phyloP scores from a whole-genome alignment of 2,329 filamentous ascomycete genomes.

The Alternaria ethzedia region DNA sequence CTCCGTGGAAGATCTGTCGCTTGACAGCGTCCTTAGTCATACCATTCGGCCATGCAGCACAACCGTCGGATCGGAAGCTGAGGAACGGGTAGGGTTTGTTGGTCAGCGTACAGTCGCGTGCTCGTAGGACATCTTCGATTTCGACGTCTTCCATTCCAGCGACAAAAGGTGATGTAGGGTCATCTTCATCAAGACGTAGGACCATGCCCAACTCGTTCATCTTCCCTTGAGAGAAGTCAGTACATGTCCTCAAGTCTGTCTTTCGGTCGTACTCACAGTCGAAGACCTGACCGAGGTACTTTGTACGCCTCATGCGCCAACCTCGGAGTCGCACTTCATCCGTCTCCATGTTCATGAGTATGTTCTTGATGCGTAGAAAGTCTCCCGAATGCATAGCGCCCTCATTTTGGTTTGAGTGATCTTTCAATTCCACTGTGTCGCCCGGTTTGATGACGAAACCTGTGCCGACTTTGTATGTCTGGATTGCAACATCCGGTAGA shows the following conservation, averaged over 20 bases:
- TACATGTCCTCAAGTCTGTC: background rate
- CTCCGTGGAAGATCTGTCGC: conserved; percentile 1
- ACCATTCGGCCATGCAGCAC: background rate
- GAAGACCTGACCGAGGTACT: conserved; percentile 25
- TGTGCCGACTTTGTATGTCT: background rate
- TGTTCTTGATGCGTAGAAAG: conserved; percentile 27
- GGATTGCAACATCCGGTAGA: background rate
- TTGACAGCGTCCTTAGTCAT: conserved; percentile 1
- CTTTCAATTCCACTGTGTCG: conserved; percentile 25
- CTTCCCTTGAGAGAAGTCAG: conserved; percentile 21
- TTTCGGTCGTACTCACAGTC: conserved; percentile 16
- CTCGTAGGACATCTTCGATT: background rate
- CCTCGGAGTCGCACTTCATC: conserved; percentile 28
- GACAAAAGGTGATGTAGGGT: background rate
- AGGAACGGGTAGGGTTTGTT: conserved; percentile 6
- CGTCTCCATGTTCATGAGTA: conserved; percentile 22
- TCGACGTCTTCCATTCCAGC: conserved; percentile 1
- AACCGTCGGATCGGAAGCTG: background rate
- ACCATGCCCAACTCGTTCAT: conserved; percentile 14
- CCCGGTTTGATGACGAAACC: conserved; percentile 6
- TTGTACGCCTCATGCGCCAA: conserved; percentile 20
- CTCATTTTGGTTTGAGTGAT: background rate
- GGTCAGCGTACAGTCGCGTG: background rate
- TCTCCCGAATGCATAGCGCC: conserved; percentile 23
- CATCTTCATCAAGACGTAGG: background rate